Base-by-base conservation (phyloP, 768 basidiomycete genomes). In the Clitopilus hobsonii region DNA sequence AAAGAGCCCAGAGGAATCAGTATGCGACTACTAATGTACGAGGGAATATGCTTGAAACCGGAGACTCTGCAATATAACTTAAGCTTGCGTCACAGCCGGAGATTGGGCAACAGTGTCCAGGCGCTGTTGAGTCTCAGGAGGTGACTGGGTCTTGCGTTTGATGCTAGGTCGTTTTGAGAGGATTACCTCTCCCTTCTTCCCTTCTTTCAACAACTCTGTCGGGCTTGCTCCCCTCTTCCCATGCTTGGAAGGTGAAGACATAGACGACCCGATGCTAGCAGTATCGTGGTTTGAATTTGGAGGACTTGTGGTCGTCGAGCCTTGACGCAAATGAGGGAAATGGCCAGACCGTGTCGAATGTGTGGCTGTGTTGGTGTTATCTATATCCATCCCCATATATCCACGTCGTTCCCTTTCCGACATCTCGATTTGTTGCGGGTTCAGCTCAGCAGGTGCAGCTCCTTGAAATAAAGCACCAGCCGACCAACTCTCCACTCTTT, bases 181-280 rank as follows among this genome's bases (percentile, higher is more conserved):
- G 53, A 78, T 71, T 51, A 77, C 66, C 28, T 79, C 81, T 2
- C 85, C 86, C 38, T 73, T 75, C 61, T 72, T 79, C 54, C 81
- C 82, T 68, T 88, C 82, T 65, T 79, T 84, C 54, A 73, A 67
- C 52, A 87, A 69, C 68, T 89, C 88, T 10, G 86, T 86, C 36
- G 89, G 88, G 60, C 87, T 89, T 27, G 85, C 82, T 1, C 79
- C 79, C 20, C 89, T 79, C 68, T 90, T 90, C 47, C 81, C 79
- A 49, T 74, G 77, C 2, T 73, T 70, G 27, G 72, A 72, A 10
- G 73, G 67, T 22, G 69, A 65, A 2, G 60, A 60, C 6, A 57
- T 45, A 55, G 45, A 38, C 27, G 29, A 45, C 20, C 48, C 52
- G 2, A 38, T 23, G n/a, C 56, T 56, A 26, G 38, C 49, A n/a